A percentile compares a stretch with the other conserved stretches of the same genome.
Evolutionary conservation across 2,329 filamentous ascomycete species (phyloP).

Genomic region (Rhexocercosporidium sp.): DNA sequence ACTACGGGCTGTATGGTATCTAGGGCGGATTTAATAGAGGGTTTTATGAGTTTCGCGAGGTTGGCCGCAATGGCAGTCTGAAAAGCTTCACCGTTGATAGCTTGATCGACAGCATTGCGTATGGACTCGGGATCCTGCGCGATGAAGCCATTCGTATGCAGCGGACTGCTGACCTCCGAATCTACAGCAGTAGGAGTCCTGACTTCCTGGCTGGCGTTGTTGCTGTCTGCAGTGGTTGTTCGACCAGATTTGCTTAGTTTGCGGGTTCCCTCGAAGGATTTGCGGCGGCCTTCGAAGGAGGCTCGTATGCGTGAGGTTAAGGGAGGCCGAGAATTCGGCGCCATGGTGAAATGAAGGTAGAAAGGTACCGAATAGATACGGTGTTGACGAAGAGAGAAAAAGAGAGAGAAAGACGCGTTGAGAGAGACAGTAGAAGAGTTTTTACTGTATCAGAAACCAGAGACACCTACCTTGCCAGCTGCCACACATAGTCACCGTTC

Average conservation of each 20-base stretch:
- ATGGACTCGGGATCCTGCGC: slow-evolving; percentile 37
- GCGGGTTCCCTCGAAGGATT: slow-evolving; percentile 26
- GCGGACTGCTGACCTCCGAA: slow-evolving; percentile 22
- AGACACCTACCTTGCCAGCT: slow-evolving; percentile 12
- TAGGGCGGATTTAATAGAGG: slow-evolving; percentile 40
- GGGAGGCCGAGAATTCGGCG: slow-evolving; percentile 39
- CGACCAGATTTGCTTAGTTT: slow-evolving; percentile 24
- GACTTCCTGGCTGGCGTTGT: slow-evolving; percentile 7
- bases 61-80: slow-evolving; percentile 41
- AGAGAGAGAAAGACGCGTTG: not conserved
- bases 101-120: slow-evolving; percentile 36
- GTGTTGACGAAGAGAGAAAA: not conserved
- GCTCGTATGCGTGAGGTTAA: slow-evolving; percentile 39
- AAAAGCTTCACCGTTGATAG: slow-evolving; percentile 39
- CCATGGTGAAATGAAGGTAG: slow-evolving; percentile 17
- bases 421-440: slow-evolving; percentile 12
- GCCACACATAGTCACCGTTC: not conserved
- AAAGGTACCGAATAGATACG: not conserved
- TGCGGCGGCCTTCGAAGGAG: slow-evolving; percentile 36
- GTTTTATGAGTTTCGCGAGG: slow-evolving; percentile 39
- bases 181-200: slow-evolving; percentile 17
- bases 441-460: slow-evolving; percentile 8
- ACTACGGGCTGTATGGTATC: slow-evolving; percentile 43
- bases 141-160: slow-evolving; percentile 26
- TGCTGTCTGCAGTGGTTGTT: not conserved